Base-by-base conservation (phyloP, 1,139 yeast genomes). In the Meyerozyma athensensis region DNA sequence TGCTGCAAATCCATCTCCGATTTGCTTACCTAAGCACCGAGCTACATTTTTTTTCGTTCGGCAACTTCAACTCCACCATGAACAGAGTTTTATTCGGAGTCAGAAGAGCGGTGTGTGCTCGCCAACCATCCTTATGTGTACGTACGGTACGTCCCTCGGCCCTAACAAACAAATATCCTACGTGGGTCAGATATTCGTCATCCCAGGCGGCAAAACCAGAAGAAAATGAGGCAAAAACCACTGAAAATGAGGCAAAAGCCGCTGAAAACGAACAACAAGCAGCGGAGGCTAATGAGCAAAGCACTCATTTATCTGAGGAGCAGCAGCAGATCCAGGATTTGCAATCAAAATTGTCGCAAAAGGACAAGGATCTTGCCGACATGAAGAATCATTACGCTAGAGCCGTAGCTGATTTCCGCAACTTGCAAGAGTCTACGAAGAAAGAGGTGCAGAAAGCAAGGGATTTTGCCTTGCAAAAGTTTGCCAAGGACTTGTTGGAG, bases 381-480 rank as follows among this genome's bases (percentile, higher is more conserved):
- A 68, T 85, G 69, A 87, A 86, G 64, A 94, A 87, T 62, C 81
- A 81, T 52, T 82, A 85, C 56, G 74, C 87, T 43, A 79, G 95
- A 53, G 78, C 95, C 21, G 74, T 87, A 40, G 96, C 97, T 18
- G 97, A 90, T 60, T 90, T 87, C 81, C 81, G 96, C 55, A 87
- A 86, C 66, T 72, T 90, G 52, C 97, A 90, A 69, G 94, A 86
- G 54, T 81, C 92, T 35, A 87, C 97, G 46, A 84, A 84, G 65
- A 77, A 86, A 49, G 97, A 90, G 59, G 71, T 86, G 36, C 82
- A 84, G 61, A 86, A 86, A 65, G 90, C 96, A 35, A 83, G 75
- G 59, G 96, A 86, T 58, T 90, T 81, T 65, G 97, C 97, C 1
- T 72, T 90, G 49, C 96, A 89, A 61, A 89, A 86, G 63, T 90